Evolutionary conservation across 2,329 filamentous ascomycete genomes (phyloP), one percentile per base, ranked within the genome.

Genomic region (Annulohypoxylon truncatum): DNA sequence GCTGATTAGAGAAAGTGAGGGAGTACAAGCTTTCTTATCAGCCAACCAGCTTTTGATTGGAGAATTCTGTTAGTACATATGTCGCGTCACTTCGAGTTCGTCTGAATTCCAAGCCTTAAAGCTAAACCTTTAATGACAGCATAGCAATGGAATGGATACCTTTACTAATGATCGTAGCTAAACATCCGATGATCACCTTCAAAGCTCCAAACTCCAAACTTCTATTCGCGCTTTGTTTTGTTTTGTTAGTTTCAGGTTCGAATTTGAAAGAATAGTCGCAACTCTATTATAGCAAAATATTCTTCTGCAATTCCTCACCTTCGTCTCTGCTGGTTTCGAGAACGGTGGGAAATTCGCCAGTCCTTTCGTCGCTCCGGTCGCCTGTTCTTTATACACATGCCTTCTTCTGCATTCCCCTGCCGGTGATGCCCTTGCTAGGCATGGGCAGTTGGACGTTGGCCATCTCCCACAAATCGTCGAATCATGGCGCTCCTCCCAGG

Each of bases 391-490:
- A 68, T 61, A 68, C 77, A 76, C 74, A 80, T 80, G 78, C 75
- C 65, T 77, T 72, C 72, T 72, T 71, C 61, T 64, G 64, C 50
- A 61, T 62, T 72, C 68, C 64, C 71, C 75, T 78, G 71, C 75
- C 76, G 79, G 79, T 80, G 75, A 80, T 78, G 77, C 78, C 76
- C 76, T 78, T 77, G 77, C 75, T 73, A 72, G 78, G 76, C 77
- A 76, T 76, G 76, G 73, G 72, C 72, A 71, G 73, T 72, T 73
- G 72, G 68, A 74, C 56, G 68, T 73, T 71, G 70, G 71, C 72
- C 71, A 63, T 65, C 60, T 70, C 64, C 57, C 61, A 59, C 61
- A 58, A 52, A 38, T 66, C 64, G 44, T 67, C 64, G 51, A 59
- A 63, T 42, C 31, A 68, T 63, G 69, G 70, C 35, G 60, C 66